Base-by-base conservation (phyloP, 768 basidiomycete genomes). In the Harrya chromipes region DNA sequence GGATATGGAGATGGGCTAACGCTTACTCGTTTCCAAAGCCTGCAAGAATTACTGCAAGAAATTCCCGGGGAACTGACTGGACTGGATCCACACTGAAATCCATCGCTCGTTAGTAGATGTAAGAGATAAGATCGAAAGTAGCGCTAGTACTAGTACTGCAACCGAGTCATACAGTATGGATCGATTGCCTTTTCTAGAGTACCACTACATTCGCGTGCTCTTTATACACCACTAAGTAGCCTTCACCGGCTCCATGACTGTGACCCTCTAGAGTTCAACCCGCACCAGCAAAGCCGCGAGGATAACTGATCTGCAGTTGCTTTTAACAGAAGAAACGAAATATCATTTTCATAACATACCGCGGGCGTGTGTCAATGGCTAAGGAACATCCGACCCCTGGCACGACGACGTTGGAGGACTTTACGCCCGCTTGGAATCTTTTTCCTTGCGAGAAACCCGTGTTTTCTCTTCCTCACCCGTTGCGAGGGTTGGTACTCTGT, bases 401-500 rank as follows among this genome's bases (percentile, higher is more conserved):
- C 74, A 55, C 79, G 73, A 49, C 94, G 79, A 46, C 88, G 76
- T 20, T 67, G 76, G 44, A 97, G 72, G 37, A 90, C 79, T 59
- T 80, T 90, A 55, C 85, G 79, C 3, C 92, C 93, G 31, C 79
- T 74, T 20, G 79, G 76, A 9, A 76, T 81, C 57, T 78, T 77
- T 67, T 86, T 83, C 51, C 94, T 73, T 0, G 85, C 80, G 29
- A 98, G 77, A 69, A 95, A 98, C 6, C 94, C 94, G 64, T 91
- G 89, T 65, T 87, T 92, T 59, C 92, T 79, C 75, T 98, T 98
- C 57, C 94, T 74, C 63, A 89, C 90, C 36, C 94, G 80, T 68
- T 95, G 93, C 0, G 89, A 92, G n/a, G 94, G 94, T 66, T 97
- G 94, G 61, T 97, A 98, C 70, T 94, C 91, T n/a, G 82, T 80